phyloP scores from a whole-genome alignment of 306 rosid genomes.

The Acmispon strigosus region DNA sequence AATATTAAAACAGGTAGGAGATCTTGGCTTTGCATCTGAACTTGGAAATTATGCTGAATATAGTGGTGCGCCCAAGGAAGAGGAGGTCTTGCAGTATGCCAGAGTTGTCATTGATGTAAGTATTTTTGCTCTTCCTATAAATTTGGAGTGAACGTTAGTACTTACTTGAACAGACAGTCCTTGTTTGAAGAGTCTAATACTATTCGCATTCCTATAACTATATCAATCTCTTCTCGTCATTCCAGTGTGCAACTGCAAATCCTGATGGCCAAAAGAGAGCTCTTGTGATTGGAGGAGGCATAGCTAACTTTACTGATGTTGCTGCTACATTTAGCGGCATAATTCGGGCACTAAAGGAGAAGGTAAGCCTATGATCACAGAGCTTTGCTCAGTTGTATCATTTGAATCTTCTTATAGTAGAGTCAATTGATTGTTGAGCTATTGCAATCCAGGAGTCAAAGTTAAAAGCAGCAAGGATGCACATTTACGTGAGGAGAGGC shows the following conservation, averaged over 20 bases:
- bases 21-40: constrained; percentile 89
- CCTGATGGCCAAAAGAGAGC: constrained; percentile 90
- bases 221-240: constrained; percentile 22
- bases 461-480: constrained; percentile 83
- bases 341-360: constrained; percentile 87
- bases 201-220: background rate
- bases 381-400: background rate
- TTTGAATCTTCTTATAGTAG: background rate
- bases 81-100: constrained; percentile 92
- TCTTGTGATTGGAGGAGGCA: constrained; percentile 95
- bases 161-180: background rate
- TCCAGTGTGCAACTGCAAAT: constrained; percentile 85
- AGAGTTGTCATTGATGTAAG: constrained; percentile 93
- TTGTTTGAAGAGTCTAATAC: background rate
- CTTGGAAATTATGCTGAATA: constrained; percentile 98
- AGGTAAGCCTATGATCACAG: constrained; percentile 38
- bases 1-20: constrained; percentile 64
- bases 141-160: background rate
- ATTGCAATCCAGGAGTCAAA: constrained; percentile 59
- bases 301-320: constrained; percentile 93
- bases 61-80: constrained; percentile 98
- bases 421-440: constrained; percentile 15
- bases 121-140: background rate
- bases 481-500: constrained; percentile 88
- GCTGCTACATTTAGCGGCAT: constrained; percentile 95